Evolutionary conservation across 2,329 filamentous ascomycete species (phyloP).

Genomic region (Pestalotiopsis sp.): DNA sequence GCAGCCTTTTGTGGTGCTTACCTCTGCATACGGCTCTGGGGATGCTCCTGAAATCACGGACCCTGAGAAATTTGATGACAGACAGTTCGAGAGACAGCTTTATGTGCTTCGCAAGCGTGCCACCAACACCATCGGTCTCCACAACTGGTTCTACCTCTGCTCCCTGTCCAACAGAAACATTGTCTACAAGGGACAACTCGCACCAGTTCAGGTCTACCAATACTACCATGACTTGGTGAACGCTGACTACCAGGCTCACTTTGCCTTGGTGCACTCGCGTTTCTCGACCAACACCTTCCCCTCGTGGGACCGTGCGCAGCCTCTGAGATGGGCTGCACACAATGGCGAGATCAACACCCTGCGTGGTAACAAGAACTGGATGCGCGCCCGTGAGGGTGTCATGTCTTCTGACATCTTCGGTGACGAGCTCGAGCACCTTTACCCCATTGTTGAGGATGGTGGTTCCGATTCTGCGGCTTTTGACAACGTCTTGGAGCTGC

Average conservation of each 20-base stretch:
- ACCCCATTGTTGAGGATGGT: conserved; percentile 94
- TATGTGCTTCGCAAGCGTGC: conserved; percentile 94
- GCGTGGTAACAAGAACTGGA: conserved; percentile 99
- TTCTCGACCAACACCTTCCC: conserved; percentile 99
- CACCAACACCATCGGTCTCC: conserved; percentile 89
- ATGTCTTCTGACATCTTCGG: conserved; percentile 92
- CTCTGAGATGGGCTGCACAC: conserved; percentile 93
- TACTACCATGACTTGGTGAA: conserved; percentile 98
- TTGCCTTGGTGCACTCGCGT: conserved; percentile 93
- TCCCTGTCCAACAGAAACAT: conserved; percentile 98
- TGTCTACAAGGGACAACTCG: conserved; percentile 96
- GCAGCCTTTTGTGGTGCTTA: conserved; percentile 91
- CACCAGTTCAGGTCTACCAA: conserved; percentile 93
- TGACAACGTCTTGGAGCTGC: conserved; percentile 91
- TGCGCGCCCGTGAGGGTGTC: conserved; percentile 93
- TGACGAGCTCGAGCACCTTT: conserved; percentile 86
- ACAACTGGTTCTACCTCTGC: conserved; percentile 99
- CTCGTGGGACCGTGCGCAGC: conserved; percentile 96
- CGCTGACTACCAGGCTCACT: conserved; percentile 96
- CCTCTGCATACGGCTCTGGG: conserved; percentile 80
- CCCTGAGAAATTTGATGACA: conserved; percentile 78
- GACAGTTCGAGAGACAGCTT: conserved; percentile 87
- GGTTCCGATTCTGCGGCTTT: conserved; percentile 97
- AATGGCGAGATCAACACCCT: conserved; percentile 99
- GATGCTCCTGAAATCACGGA: conserved; percentile 79